Conservation (phyloP, 768 basidiomycete genomes). For the Suillus discolor region DNA sequence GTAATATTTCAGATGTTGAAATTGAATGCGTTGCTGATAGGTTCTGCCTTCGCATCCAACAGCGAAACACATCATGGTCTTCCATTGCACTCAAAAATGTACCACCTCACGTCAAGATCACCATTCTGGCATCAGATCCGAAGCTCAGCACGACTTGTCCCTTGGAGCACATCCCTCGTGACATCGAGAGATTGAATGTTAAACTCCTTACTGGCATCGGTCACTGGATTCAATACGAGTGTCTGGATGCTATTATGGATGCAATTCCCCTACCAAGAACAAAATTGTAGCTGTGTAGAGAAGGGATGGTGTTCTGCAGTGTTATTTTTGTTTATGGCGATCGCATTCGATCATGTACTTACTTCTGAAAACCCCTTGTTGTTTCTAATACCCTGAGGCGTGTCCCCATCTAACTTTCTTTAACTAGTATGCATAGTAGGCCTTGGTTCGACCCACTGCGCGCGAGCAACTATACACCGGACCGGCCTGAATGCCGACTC, state of each 20-base stretch:
- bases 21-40: background rate
- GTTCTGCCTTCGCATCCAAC: background rate
- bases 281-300: background rate
- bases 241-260: conserved; percentile 23
- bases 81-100: conserved; percentile 12
- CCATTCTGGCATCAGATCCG: conserved; percentile 23
- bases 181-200: background rate
- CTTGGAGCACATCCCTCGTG: conserved; percentile 16
- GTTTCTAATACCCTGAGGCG: background rate
- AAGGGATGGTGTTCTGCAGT: background rate
- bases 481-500: background rate
- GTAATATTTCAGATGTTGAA: background rate
- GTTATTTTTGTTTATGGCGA: background rate
- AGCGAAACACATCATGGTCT: conserved; percentile 22
- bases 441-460: background rate
- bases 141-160: background rate
- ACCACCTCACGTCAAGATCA: conserved; percentile 17
- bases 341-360: background rate
- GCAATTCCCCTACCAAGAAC: conserved; percentile 6
- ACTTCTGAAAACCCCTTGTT: background rate
- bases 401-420: background rate
- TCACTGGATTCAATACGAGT: conserved; percentile 31
- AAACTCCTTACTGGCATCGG: conserved; percentile 16
- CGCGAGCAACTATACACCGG: background rate
- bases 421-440: background rate